Base-by-base conservation (phyloP, 78 protist species). In the Dictyostelium capitatum region DNA sequence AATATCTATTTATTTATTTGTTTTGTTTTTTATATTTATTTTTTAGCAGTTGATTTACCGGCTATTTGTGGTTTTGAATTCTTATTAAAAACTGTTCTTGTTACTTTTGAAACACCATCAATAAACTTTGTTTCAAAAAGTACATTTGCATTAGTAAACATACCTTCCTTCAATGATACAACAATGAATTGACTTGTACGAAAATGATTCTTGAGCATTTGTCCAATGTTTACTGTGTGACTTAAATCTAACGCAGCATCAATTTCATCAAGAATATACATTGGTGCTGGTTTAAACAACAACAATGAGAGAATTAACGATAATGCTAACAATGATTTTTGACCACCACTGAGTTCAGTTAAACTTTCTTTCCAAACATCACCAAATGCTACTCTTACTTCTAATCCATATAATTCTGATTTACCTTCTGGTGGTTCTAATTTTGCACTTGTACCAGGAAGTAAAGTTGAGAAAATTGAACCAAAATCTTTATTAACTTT, bases 181-280 rank as follows among this genome's bases (percentile, higher is more conserved):
- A 98, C 98, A 48, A 98, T 85, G 73, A 98, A 98, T 96, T 98
- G 99, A 11, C 98, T 84, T 5, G 85, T 28, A 1, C 72, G 2
- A 47, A 98, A 98, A 77, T 96, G 98, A 43, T 62, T 74, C 48
- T 59, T 43, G 9, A 98, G 81, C 98, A 98, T 97, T 14, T 51
- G 28, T 47, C 99, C 99, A 57, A 98, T 97, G 89, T 97, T 97
- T 82, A 97, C 99, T 14, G 99, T 99, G 97, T 99, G 99, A 8
- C 96, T 81, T 50, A 97, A 94, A 62, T 99, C 99, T 9, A 99
- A 97, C 10, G 99, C 99, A 0, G 99, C 99, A 83, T 99, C 99
- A 69, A 99, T 90, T 93, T 99, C 99, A 91, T 99, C 99, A 15
- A 99, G 95, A 46, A 99, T 99, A 95, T 99, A 99, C 95, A 99